Evolutionary conservation across 1,139 yeast species (phyloP), one percentile per base, ranked within the genome.

Genomic region (Yamadazyma blattariae): DNA sequence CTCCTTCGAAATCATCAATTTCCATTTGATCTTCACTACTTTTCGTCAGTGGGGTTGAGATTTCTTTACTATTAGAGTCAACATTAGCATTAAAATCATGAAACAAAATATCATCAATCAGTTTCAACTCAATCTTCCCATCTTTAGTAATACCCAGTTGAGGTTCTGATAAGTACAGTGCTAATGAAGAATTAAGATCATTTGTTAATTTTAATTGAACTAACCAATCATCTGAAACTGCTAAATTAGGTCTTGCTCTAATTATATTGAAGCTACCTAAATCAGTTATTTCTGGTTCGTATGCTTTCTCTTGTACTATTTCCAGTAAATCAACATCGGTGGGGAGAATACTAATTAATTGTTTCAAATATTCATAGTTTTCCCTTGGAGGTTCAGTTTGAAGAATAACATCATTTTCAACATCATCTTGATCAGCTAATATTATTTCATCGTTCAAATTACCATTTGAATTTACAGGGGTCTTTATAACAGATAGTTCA

Each of bases 151-250:
- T 37, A 20, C 43, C 25, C 20, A 28, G 52, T 45, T 3, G 48
- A 10, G 27, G 7, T 42, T 10, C 46, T 42, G 29, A 10, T 10
- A 23, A 6, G 24, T 50, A 52, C 13, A 67, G 66, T 9, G 67
- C 61, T 38, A 67, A 56, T 0, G 75, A 63, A 1, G 90, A 81
- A 36, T 70, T 66, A 27, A 72, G 55, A 24, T 74, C 74, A 34
- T 77, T 72, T 0, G 87, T 74, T 24, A 82, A 52, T 37, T 71
- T 74, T 32, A 83, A 56, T 47, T 82, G 90, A 11, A 73, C 68
- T 18, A 75, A 64, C 90, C 92, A 84, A 46, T 79, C 73, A 27
- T 67, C 67, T 2, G 85, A 68, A 0, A 70, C 64, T 1, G 80
- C 74, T 27, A 78, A 61, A 27, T 65, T 59, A 2, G 67, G 61